Base-by-base conservation (phyloP, 202 grass and related monocot species). In the Bolboschoenoplectus hybrid region DNA sequence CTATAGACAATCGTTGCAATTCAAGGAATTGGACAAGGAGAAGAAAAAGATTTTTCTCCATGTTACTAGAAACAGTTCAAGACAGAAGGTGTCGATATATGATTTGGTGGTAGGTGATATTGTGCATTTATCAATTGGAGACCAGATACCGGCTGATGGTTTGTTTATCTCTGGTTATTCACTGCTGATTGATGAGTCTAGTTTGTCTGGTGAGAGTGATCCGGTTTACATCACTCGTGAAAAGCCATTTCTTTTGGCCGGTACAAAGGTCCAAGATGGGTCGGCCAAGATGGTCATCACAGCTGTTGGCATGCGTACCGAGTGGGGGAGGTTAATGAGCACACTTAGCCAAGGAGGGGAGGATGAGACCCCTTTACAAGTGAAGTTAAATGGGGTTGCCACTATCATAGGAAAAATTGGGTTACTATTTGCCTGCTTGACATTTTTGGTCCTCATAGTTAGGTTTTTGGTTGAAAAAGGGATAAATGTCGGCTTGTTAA, bases 381-480 rank as follows among this genome's bases (percentile, higher is more conserved):
- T 95, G 79, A 95, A 95, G 47, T 83, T 95, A 85, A 95, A 95
- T 77, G 93, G 93, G 63, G 93, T 95, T 41, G 93, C 93, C 35
- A 95, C 93, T 55, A 88, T 95, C 63, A 95, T 95, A 60, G 88
- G 93, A 58, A 95, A 95, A 87, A 93, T 95, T 56, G 93, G 93
- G 9, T 88, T 95, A 87, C 7, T 81, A 19, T 95, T 95, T 91
- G 81, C 93, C 39, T 70, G 77, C 84, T 79, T 95, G 65, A 95
- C 93, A 83, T 95, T 95, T 90, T 63, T 93, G 43, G 93, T 95
- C 57, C 87, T 95, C 64, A 57, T 93, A 38, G 71, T 85, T 89
- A 88, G 93, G 56, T 93, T 90, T 75, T 87, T 95, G 39, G 67
- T 91, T 19, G 81, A 76, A 2, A 95, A 95, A 85, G 53, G 74